Evolutionary conservation across 805 yeast genomes (phyloP), one percentile per base, ranked within the genome.

Genomic region (Nakazawaea anatomiae): DNA sequence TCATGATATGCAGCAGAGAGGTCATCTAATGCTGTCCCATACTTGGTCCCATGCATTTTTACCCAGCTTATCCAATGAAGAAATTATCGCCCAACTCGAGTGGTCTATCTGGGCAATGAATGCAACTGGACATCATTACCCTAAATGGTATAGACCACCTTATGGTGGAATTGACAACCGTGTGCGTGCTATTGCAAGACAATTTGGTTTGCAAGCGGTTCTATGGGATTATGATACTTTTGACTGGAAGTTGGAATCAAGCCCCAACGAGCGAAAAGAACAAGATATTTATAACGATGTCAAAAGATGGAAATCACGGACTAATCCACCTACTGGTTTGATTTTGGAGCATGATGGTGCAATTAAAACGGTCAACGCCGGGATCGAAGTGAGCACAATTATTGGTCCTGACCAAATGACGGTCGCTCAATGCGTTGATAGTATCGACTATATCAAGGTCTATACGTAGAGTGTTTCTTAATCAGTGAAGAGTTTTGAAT

Each of bases 31-130:
- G 62, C 97, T 87, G 1, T 77, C 89, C 0, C 99, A 92, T 64
- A 89, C 97, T 0, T 92, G 97, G 97, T 82, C 90, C 1, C 98
- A 92, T 69, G 82, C 83, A 52, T 88, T 85, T 59, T 75, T 92
- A 54, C 97, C 97, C 1, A 67, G 82, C 1, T 72, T 91, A 51
- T 66, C 82, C 28, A 90, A 90, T 62, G 92, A 89, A 66, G 79
- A 88, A 54, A 81, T 92, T 18, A 82, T 87, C 51, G 96, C 97
- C 0, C 96, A 92, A 64, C 69, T 92, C 39, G 85, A 91, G 66
- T 92, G 99, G 99, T 83, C 95, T 1, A 82, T 89, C 34, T 92
- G 97, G 97, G 97, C 97, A 5, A 88, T 91, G 90, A 91, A 92
- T 69, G 97, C 97, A 1, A 90, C 97, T 0, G 87, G 89, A 0